Evolutionary conservation across 805 yeast genomes (phyloP).

Genomic region (Nakazawaea wickerhamii): DNA sequence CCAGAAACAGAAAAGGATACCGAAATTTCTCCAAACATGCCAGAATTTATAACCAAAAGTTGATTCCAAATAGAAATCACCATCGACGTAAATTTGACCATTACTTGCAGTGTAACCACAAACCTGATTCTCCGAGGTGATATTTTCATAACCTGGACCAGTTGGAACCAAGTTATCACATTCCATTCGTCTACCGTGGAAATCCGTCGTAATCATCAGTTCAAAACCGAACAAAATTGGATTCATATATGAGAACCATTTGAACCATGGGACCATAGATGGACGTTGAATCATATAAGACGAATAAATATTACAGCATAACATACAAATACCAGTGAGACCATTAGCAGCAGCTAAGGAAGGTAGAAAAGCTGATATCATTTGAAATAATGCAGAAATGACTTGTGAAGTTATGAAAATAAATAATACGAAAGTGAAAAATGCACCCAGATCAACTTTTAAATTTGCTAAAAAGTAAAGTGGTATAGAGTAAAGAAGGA

Average conservation of each 20-base stretch:
- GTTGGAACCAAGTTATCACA: constrained; percentile 55
- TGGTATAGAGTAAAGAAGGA: constrained; percentile 40
- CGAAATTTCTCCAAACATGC: constrained; percentile 81
- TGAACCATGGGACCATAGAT: constrained; percentile 66
- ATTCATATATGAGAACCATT: constrained; percentile 56
- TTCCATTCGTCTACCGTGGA: constrained; percentile 47
- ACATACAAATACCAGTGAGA: constrained; percentile 48
- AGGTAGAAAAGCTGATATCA: constrained; percentile 46
- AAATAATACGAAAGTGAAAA: constrained; percentile 46
- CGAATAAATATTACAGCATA: constrained; percentile 52
- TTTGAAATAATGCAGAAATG: constrained; percentile 47
- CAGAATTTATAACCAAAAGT: constrained; percentile 46
- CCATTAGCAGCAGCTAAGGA: constrained; percentile 54
- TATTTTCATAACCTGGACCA: constrained; percentile 46
- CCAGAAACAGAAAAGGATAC: constrained; percentile 38
- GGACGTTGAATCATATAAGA: constrained; percentile 59
- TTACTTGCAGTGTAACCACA: constrained; percentile 36
- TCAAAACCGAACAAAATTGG: constrained; percentile 60
- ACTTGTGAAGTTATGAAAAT: constrained; percentile 37
- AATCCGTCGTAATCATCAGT: constrained; percentile 59
- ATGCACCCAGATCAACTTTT: constrained; percentile 44
- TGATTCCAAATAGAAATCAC: constrained; percentile 40
- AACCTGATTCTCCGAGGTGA: constrained; percentile 34
- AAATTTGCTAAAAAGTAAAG: constrained; percentile 54
- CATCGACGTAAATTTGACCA: constrained; percentile 41